A percentile compares a stretch with the other conserved stretches of the same genome.
Evolutionary conservation across 495 filamentous ascomycete species (phyloP).

Genomic region (Talaromyces trachyspermus): DNA sequence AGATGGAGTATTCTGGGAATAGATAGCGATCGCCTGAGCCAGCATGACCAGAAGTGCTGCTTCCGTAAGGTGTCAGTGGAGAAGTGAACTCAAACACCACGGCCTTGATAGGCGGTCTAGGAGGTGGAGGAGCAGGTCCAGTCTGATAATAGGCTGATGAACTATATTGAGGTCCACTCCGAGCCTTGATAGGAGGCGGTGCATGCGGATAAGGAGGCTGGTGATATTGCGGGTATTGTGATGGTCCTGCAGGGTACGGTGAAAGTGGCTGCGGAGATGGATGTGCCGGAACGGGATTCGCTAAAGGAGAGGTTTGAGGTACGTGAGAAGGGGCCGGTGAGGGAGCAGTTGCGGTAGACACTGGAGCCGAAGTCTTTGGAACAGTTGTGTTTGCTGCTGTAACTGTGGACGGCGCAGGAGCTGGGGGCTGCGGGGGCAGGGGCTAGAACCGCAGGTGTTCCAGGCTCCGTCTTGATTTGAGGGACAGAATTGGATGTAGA

Average conservation of each 20-base stretch:
- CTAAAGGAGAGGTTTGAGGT: constrained; percentile 12
- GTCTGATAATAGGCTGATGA: constrained; percentile 33
- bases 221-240: constrained; percentile 23
- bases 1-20: constrained; percentile 78
- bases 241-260: constrained; percentile 17
- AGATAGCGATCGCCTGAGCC: constrained; percentile 77
- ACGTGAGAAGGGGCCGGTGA: constrained; percentile 3
- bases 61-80: constrained; percentile 41
- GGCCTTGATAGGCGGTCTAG: constrained; percentile 54
- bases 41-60: constrained; percentile 51
- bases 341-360: constrained; percentile 8
- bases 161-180: constrained; percentile 24
- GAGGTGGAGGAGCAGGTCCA: constrained; percentile 23
- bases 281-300: constrained; percentile 10
- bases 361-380: not conserved
- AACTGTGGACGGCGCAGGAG: constrained; percentile 10
- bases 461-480: constrained; percentile 31
- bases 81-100: constrained; percentile 77
- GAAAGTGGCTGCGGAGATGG: constrained; percentile 12
- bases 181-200: constrained; percentile 31
- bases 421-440: constrained; percentile 15
- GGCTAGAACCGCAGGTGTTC: constrained; percentile 15
- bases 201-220: constrained; percentile 26
- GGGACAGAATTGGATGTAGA: constrained; percentile 14
- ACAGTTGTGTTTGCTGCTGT: constrained; percentile 13